phyloP scores from a whole-genome alignment of 2,329 filamentous ascomycete genomes.

The Hypoxylon sp. region DNA sequence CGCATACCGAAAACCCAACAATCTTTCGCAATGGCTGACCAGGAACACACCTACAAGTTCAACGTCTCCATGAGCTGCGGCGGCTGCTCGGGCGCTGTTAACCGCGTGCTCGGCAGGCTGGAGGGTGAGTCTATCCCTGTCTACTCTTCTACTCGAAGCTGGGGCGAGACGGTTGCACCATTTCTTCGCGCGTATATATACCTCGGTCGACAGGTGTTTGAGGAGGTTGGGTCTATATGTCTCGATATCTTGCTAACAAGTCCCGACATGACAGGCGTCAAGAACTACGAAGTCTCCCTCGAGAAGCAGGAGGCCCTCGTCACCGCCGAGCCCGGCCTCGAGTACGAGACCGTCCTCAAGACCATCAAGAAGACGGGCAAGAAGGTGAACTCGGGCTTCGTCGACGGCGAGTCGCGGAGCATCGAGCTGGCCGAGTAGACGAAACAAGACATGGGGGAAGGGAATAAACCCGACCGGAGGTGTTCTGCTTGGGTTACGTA shows the following conservation, averaged over 20 bases:
- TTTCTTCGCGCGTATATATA: background rate
- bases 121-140: conserved; percentile 68
- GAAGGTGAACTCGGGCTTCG: conserved; percentile 80
- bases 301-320: conserved; percentile 85
- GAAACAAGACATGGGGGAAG: background rate
- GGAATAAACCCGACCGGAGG: background rate
- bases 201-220: no score
- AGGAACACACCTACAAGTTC: conserved; percentile 92
- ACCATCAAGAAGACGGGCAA: conserved; percentile 97
- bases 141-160: background rate
- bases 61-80: conserved; percentile 93
- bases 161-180: background rate
- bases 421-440: conserved; percentile 54
- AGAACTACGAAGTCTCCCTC: conserved; percentile 86
- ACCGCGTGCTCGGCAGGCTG: conserved; percentile 90
- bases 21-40: conserved; percentile 66
- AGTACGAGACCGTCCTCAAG: conserved; percentile 81
- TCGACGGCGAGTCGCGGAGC: conserved; percentile 68
- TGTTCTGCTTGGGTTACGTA: background rate
- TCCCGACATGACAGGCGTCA: conserved; percentile 69
- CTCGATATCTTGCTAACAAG: background rate
- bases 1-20: conserved; percentile 5
- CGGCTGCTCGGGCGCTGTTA: conserved; percentile 93
- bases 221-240: no score
- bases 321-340: conserved; percentile 71